Evolutionary conservation across 2,329 filamentous ascomycete species (phyloP).

Genomic region (Fusarium anthophilum): DNA sequence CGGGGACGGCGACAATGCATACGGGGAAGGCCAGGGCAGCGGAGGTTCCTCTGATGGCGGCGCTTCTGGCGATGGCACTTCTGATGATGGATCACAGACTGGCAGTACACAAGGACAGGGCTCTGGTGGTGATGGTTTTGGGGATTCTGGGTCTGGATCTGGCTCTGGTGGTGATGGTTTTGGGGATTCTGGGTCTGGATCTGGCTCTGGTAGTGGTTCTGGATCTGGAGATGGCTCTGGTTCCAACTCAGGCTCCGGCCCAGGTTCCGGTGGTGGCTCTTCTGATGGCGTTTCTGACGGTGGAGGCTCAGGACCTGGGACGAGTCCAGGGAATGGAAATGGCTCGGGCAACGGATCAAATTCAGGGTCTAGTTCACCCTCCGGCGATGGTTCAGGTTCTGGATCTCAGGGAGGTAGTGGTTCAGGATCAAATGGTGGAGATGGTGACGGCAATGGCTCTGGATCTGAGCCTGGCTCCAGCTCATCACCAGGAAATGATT

Average conservation of each 20-base stretch:
- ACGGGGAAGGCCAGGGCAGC: background rate
- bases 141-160: background rate
- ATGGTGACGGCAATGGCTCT: background rate
- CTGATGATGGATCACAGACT: background rate
- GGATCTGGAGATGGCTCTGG: background rate
- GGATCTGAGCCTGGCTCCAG: background rate
- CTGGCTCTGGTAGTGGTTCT: background rate
- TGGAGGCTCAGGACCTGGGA: background rate
- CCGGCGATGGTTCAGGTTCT: background rate
- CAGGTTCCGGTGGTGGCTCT: background rate
- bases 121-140: background rate
- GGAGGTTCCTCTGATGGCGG: background rate
- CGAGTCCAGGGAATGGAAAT: background rate
- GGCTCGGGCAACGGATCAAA: background rate
- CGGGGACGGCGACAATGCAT: background rate
- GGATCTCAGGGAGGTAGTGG: background rate
- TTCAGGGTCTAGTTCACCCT: background rate
- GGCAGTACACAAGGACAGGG: constrained; percentile 7
- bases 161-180: background rate
- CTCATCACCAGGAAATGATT: background rate
- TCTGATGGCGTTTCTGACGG: background rate
- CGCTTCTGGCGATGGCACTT: background rate
- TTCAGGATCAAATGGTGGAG: background rate
- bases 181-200: no score
- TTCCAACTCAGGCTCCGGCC: background rate